Evolutionary conservation across 1,284 basidiomycete species (phyloP), one percentile per base, ranked within the genome.

Genomic region (Pseudozyma tsukubaensis): DNA sequence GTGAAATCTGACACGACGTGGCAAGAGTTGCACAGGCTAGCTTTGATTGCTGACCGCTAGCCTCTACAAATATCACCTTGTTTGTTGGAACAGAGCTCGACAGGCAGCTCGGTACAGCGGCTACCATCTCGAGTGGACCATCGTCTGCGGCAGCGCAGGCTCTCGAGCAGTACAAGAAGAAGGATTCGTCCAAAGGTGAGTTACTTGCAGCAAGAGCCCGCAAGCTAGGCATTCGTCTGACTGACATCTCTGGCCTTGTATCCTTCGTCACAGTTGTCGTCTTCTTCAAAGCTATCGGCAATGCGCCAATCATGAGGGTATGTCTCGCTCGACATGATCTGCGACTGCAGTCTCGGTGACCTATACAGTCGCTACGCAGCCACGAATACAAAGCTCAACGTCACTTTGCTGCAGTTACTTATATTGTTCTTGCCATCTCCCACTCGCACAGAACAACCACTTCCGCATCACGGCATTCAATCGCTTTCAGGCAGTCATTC

Each of bases 271-370:
- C 44, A 97, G 95, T 98, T 58, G 92, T 98, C 61, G 94, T 99
- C 10, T 91, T 94, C 42, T 99, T 98, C 90, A 97, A 97, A 84
- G 94, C 95, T 0, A 94, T 97, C n/a, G 96, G 96, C 45, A 95
- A 95, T 76, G 95, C 95, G 0, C 96, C 96, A 0, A 95, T 98
- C 80, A 97, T 98, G 94, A 96, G 92, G 86, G 75, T 77, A 55
- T 14, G 71, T 35, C n/a, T 21, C 57, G n/a, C 24, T 34, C 18
- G 9, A 24, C 13, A 9, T 21, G 43, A 21, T 21, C 14, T 16
- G 14, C 29, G 21, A 32, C 24, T 34, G 12, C 7, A 43, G 6
- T 43, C n/a, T n/a, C n/a, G n/a, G n/a, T n/a, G n/a, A n/a, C n/a
- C n/a, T n/a, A n/a, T n/a, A n/a, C n/a, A n/a, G n/a, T n/a, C n/a